phyloP scores from a whole-genome alignment of 768 basidiomycete species.

The Leucocoprinus leucothites region DNA sequence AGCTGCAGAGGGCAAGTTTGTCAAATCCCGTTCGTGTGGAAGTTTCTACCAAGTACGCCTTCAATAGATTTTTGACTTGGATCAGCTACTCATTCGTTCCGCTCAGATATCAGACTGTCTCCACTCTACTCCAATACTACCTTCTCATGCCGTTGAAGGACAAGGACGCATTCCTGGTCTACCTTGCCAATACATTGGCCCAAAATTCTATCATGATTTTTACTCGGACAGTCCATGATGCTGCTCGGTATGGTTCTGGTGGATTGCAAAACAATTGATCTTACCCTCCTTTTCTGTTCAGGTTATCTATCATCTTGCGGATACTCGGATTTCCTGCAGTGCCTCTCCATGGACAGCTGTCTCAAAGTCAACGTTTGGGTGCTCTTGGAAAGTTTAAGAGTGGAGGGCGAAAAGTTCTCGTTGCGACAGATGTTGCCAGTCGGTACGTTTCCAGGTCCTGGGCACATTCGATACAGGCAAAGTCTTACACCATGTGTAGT shows the following conservation, averaged over 20 bases:
- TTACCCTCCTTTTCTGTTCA: conserved; percentile 21
- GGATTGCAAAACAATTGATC: background rate
- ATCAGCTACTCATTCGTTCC: conserved; percentile 8
- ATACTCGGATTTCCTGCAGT: conserved; percentile 92
- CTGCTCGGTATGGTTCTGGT: conserved; percentile 54
- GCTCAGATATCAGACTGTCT: conserved; percentile 91
- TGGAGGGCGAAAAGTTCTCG: conserved; percentile 85
- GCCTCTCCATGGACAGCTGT: conserved; percentile 92
- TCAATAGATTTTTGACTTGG: background rate
- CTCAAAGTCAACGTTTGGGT: conserved; percentile 89
- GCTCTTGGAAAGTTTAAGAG: conserved; percentile 94
- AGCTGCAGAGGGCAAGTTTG: conserved; percentile 91
- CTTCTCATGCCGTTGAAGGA: conserved; percentile 88
- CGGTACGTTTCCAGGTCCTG: conserved; percentile 45
- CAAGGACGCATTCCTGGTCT: conserved; percentile 89
- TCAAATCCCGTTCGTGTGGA: conserved; percentile 92
- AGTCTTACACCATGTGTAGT: conserved; percentile 31
- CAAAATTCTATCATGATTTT: conserved; percentile 96
- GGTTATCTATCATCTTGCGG: conserved; percentile 85
- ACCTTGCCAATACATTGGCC: conserved; percentile 84
- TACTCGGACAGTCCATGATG: conserved; percentile 92
- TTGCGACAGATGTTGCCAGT: conserved; percentile 96
- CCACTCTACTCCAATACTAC: conserved; percentile 93
- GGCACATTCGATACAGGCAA: background rate
- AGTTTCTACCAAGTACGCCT: conserved; percentile 82